phyloP scores from a whole-genome alignment of 495 filamentous ascomycete genomes.

The Halenospora varia region DNA sequence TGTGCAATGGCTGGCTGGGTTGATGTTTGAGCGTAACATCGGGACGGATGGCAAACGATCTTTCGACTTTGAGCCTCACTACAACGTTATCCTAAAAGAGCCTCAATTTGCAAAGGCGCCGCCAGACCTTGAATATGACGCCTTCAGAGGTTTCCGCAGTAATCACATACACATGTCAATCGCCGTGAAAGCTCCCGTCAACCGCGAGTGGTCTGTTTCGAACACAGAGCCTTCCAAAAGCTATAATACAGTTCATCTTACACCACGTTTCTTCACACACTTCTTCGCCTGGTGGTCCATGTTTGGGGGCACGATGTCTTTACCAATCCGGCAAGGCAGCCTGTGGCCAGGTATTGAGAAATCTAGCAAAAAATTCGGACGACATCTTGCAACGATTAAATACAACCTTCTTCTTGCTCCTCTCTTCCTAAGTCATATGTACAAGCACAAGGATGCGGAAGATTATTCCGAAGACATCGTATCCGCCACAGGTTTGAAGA shows the following conservation, averaged over 20 bases:
- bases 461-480: constrained; percentile 77
- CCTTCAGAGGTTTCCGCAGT: constrained; percentile 89
- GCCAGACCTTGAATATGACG: constrained; percentile 68
- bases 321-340: constrained; percentile 86
- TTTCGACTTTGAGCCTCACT: constrained; percentile 88
- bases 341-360: constrained; percentile 91
- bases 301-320: constrained; percentile 90
- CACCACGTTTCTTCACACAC: constrained; percentile 93
- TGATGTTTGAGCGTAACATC: constrained; percentile 86
- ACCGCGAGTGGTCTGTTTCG: constrained; percentile 73
- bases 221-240: constrained; percentile 71
- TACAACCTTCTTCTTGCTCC: constrained; percentile 92
- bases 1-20: constrained; percentile 82
- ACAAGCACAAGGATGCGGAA: constrained; percentile 95
- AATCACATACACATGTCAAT: constrained; percentile 93
- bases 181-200: constrained; percentile 77
- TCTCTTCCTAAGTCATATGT: constrained; percentile 91
- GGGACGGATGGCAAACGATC: constrained; percentile 56
- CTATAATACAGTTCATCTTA: constrained; percentile 93
- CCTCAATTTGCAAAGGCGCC: constrained; percentile 64
- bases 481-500: constrained; percentile 89
- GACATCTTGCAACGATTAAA: constrained; percentile 95
- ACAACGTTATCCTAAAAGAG: constrained; percentile 80
- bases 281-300: constrained; percentile 98
- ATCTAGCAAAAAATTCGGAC: constrained; percentile 96